Base-by-base conservation (phyloP, 768 basidiomycete species). In the Agaricus blazei region DNA sequence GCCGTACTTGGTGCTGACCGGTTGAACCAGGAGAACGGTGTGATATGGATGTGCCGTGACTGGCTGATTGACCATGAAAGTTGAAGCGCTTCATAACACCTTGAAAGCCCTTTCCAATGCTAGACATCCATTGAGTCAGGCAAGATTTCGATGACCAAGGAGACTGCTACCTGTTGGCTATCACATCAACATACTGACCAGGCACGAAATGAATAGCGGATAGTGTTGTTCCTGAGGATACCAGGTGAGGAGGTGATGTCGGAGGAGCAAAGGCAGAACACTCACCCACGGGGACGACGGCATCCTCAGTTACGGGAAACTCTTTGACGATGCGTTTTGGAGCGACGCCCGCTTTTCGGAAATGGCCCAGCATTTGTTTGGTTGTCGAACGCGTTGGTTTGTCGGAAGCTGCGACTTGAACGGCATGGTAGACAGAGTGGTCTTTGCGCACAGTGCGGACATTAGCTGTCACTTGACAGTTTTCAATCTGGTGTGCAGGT, bases 1-100 rank as follows among this genome's bases (percentile, higher is more conserved):
- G 51, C 15, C 34, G 12, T 60, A 93, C 95, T 78, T 98, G 96
- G 68, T 96, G 92, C 63, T 89, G 89, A 70, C 97, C 97, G 7
- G 90, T 95, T 6, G 94, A 90, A 64, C 97, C 97, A 26, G 87
- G 83, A 8, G 88, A 88, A 65, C 97, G 88, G 77, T 98, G 97
- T 8, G 92, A 92, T 60, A 94, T 67, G 58, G 97, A 98, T 46
- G 92, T 90, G 86, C 97, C 97, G 67, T 99, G 97, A 71, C 92
- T 91, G 1, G 93, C 95, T 45, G 85, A 82, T 29, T 94, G 72
- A 70, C 97, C 97, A 63, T 86, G 82, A 73, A 96, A 98, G 34
- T 88, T 87, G 85, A 93, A 94, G 46, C 92, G 79, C 68, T 98
- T 99, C 97, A 99, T 99, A 28, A 81, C 85, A 64, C 97, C 97